A percentile compares a stretch with the other conserved stretches of the same genome.
Evolutionary conservation across 2,329 filamentous ascomycete species (phyloP).

Genomic region (Gliomastix tumulicola): DNA sequence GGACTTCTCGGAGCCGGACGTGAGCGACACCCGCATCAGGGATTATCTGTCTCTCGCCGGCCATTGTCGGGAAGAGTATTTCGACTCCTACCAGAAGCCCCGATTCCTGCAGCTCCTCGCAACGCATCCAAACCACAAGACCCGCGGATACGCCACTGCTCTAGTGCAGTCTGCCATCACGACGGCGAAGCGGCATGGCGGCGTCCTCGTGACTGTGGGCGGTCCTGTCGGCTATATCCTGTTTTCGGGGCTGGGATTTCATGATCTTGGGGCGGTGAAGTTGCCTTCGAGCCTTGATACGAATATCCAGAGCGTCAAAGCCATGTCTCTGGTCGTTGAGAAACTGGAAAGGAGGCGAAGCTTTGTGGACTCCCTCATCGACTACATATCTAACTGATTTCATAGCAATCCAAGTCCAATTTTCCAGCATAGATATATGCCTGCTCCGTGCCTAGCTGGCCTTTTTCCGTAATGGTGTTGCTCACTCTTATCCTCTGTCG

Average conservation of each 20-base stretch:
- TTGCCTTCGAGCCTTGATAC: slow-evolving; percentile 2
- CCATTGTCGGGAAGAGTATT: slow-evolving; percentile 3
- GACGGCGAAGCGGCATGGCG: slow-evolving; percentile 5
- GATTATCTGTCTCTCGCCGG: slow-evolving; percentile 2
- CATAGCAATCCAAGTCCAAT: no score
- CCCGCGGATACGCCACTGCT: slow-evolving; percentile 7
- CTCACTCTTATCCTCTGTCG: no score
- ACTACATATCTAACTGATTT: slow-evolving; percentile 8
- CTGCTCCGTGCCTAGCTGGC: no score
- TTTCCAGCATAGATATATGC: no score
- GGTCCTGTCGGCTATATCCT: slow-evolving; percentile 9
- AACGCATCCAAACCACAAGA: slow-evolving; percentile 8
- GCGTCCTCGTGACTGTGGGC: slow-evolving; percentile 6
- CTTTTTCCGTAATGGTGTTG: no score
- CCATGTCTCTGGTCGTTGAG: slow-evolving; percentile 3
- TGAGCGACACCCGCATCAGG: slow-evolving; percentile 3
- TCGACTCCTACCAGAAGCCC: slow-evolving; percentile 4
- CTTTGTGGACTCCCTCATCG: slow-evolving; percentile 6
- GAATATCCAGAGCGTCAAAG: slow-evolving; percentile 3
- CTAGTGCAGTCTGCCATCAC: slow-evolving; percentile 5
- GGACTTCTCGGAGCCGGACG: no score
- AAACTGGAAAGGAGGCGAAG: slow-evolving; percentile 6
- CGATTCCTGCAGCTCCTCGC: slow-evolving; percentile 8
- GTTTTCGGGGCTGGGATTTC: slow-evolving; percentile 8
- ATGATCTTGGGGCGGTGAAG: slow-evolving; percentile 5